Evolutionary conservation across 805 yeast genomes (phyloP).

Genomic region (Lipomyces sp.): DNA sequence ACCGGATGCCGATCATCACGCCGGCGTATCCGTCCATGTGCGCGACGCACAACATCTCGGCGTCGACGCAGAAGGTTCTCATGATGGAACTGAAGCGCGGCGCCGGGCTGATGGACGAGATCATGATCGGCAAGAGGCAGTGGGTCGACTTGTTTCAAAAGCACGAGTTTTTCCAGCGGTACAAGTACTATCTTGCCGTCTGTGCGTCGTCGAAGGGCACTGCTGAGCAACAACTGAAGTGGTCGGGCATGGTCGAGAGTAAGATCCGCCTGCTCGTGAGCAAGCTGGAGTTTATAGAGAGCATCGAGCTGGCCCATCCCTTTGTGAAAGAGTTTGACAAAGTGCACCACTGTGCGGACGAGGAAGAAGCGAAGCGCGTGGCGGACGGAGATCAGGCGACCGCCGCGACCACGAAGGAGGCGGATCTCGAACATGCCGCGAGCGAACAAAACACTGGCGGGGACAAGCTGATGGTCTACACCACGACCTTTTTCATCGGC

Average conservation of each 20-base stretch:
- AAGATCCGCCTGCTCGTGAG: conserved; percentile 76
- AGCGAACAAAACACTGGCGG: conserved; percentile 32
- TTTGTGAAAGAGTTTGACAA: conserved; percentile 72
- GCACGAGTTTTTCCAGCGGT: conserved; percentile 77
- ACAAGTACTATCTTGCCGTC: conserved; percentile 82
- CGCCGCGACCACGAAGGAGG: conserved; percentile 35
- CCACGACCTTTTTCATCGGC: conserved; percentile 80
- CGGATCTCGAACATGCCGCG: conserved; percentile 20
- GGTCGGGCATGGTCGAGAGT: conserved; percentile 93
- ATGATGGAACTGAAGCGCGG: conserved; percentile 79
- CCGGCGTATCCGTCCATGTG: conserved; percentile 99
- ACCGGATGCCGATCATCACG: conserved; percentile 95
- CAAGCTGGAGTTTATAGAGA: conserved; percentile 73
- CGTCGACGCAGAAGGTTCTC: conserved; percentile 80
- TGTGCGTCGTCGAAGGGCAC: conserved; percentile 71
- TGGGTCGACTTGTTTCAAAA: conserved; percentile 78
- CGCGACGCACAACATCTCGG: conserved; percentile 93
- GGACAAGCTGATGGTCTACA: conserved; percentile 44
- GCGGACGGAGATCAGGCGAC: conserved; percentile 55
- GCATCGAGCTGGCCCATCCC: conserved; percentile 84
- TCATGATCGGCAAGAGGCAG: conserved; percentile 55
- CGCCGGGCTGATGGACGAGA: conserved; percentile 62
- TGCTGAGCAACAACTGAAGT: conserved; percentile 79
- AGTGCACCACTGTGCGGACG: conserved; percentile 47
- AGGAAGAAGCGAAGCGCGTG: conserved; percentile 55